Base-by-base conservation (phyloP, 2,329 filamentous ascomycete genomes). In the Emydomyces testavorans region DNA sequence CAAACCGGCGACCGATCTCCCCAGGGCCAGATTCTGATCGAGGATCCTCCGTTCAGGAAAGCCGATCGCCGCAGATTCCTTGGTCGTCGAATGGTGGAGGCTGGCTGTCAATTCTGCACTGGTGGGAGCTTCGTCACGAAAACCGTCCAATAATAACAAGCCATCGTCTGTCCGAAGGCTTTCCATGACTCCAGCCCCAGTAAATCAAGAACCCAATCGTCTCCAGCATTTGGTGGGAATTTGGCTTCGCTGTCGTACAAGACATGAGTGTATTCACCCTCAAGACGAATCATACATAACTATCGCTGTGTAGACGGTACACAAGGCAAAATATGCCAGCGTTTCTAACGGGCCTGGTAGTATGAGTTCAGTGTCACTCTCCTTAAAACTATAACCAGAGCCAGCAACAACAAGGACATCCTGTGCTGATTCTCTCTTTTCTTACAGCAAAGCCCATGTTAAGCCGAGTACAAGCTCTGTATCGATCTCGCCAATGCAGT, bases 81-180 rank as follows among this genome's bases (percentile, higher is more conserved):
- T 40, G 35, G 10, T 23, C 18, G 16, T 34, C 16, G 23, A 35
- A 18, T 28, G 16, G 34, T 24, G 11, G 32, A 40, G 45, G 45
- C 45, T 47, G 36, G 45, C 45, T 47, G 45, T 47, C 45, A 47
- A 40, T 24, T 40, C 44, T 46, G 26, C 34, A 46, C 23, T 37
- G 4, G 23, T 39, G 24, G 34, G 28, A 39, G 36, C 36, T 47
- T 47, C 45, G 45, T 47, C 32, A 47, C 35, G 18, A 24, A 32
- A 34, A n/a, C 28, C 36, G 18, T 16, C 45, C 45, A 47, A 47
- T 47, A 40, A 10, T 15, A 16, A 15, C 10, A 5, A 4, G 6
- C 15, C 36, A 26, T 6, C 2, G n/a, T 8, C 24, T 20, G n/a
- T 18, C 15, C n/a, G 1, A 10, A n/a, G 20, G 21, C 24, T 21